A percentile compares a stretch with the other conserved stretches of the same genome.
phyloP scores from a whole-genome alignment of 2,329 filamentous ascomycete species.

The Ophiostoma triangulosporum region DNA sequence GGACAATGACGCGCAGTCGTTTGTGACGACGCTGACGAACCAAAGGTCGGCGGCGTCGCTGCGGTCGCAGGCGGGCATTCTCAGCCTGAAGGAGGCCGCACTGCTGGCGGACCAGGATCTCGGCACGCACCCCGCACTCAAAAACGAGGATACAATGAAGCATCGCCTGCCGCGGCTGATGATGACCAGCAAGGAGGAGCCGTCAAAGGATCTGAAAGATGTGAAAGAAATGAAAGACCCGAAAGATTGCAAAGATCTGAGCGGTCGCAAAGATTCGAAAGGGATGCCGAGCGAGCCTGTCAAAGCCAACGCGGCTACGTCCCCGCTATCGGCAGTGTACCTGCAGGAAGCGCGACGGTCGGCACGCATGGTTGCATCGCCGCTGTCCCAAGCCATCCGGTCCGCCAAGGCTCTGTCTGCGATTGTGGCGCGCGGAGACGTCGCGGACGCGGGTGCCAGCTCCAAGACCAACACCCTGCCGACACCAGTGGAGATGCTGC shows the following conservation, averaged over 20 bases:
- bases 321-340: neutral
- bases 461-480: neutral
- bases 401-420: slow-evolving; percentile 4
- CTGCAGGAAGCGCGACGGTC: slow-evolving; percentile 15
- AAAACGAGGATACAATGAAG: neutral
- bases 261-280: no score
- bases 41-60: slow-evolving; percentile 6
- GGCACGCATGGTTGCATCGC: slow-evolving; percentile 16
- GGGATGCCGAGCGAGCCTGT: no score
- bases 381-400: slow-evolving; percentile 13
- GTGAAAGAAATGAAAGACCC: no score
- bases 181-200: neutral
- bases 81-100: slow-evolving; percentile 2
- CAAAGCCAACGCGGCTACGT: no score
- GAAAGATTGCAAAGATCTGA: no score
- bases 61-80: neutral
- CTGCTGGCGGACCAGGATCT: neutral
- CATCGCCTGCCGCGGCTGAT: neutral
- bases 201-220: no score
- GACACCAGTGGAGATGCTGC: neutral
- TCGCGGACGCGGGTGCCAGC: neutral
- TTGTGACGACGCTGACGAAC: slow-evolving; percentile 15
- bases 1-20: slow-evolving; percentile 18
- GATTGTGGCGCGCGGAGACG: no score
- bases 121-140: slow-evolving; percentile 3